Evolutionary conservation across 1,139 yeast species (phyloP).

Genomic region (Candida buenavistaensis): DNA sequence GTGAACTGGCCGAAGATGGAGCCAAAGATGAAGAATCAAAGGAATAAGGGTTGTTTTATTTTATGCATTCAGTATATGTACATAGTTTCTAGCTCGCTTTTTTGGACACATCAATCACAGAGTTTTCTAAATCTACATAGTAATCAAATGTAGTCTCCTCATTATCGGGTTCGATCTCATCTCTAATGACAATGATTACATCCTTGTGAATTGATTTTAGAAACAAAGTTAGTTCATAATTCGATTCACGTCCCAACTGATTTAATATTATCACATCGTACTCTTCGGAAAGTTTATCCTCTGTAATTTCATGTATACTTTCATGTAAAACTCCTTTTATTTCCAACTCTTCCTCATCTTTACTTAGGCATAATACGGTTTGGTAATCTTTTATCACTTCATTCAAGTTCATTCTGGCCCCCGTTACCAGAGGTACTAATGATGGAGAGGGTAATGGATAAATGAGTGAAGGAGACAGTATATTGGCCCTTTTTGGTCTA

Average conservation of each 20-base stretch:
- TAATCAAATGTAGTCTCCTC: conserved; percentile 1
- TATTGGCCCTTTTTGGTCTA: no score
- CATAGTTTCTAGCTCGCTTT: not conserved
- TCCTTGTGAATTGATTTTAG: conserved; percentile 6
- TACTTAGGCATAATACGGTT: conserved; percentile 8
- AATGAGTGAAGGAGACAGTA: no score
- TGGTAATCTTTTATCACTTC: conserved; percentile 1
- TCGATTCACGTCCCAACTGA: conserved; percentile 6
- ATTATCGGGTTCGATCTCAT: conserved; percentile 1
- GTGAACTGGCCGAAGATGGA: no score
- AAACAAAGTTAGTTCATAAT: conserved; percentile 6
- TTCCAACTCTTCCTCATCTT: not conserved
- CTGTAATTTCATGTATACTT: conserved; percentile 4
- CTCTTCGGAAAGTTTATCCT: conserved; percentile 4
- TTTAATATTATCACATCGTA: conserved; percentile 10
- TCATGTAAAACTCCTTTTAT: conserved; percentile 3
- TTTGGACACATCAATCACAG: not conserved
- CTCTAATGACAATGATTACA: conserved; percentile 4
- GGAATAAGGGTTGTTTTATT: not conserved
- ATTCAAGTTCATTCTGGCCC: no score
- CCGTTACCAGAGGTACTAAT: no score
- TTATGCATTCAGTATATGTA: conserved; percentile 1
- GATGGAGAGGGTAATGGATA: not conserved
- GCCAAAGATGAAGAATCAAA: not conserved
- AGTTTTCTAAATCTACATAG: conserved; percentile 3